These are phyloP conservation scores for Aspergillus japonicus DNA, from an alignment of 2,329 filamentous ascomycete species.

Conservation along the genomic window DNA sequence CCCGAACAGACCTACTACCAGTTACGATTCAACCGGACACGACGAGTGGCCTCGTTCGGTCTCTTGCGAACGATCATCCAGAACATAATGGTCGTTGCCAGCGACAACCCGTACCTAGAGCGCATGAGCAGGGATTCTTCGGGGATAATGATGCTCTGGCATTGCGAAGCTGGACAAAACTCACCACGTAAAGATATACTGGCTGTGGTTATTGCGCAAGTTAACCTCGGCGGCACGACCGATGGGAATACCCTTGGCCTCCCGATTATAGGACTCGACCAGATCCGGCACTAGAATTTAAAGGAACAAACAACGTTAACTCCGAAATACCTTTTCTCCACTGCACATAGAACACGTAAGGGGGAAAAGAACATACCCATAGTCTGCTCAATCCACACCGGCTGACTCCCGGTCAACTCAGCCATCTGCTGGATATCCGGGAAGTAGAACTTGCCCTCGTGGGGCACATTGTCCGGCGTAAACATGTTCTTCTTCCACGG, in stretches of 20 bases:
- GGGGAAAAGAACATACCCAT: conserved; percentile 62
- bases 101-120: conserved; percentile 75
- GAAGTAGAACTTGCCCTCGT: conserved; percentile 87
- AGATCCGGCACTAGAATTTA: conserved; percentile 67
- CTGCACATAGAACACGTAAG: neutral
- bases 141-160: neutral
- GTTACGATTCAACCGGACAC: conserved; percentile 72
- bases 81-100: conserved; percentile 90
- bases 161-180: conserved; percentile 29
- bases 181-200: conserved; percentile 99
- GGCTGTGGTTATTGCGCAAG: conserved; percentile 90
- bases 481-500: conserved; percentile 99
- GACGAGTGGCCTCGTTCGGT: conserved; percentile 66
- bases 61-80: conserved; percentile 94
- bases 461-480: conserved; percentile 83
- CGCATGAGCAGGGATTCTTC: conserved; percentile 23
- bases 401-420: conserved; percentile 71
- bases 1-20: conserved; percentile 59
- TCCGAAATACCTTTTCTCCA: neutral
- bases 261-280: conserved; percentile 70
- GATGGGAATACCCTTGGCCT: conserved; percentile 81
- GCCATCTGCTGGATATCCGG: conserved; percentile 95
- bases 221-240: conserved; percentile 87
- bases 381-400: conserved; percentile 93
- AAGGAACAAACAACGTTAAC: neutral